A percentile compares a stretch with the other conserved stretches of the same genome.
Evolutionary conservation across 768 basidiomycete genomes (phyloP).

Genomic region (Boletus reticuloceps): DNA sequence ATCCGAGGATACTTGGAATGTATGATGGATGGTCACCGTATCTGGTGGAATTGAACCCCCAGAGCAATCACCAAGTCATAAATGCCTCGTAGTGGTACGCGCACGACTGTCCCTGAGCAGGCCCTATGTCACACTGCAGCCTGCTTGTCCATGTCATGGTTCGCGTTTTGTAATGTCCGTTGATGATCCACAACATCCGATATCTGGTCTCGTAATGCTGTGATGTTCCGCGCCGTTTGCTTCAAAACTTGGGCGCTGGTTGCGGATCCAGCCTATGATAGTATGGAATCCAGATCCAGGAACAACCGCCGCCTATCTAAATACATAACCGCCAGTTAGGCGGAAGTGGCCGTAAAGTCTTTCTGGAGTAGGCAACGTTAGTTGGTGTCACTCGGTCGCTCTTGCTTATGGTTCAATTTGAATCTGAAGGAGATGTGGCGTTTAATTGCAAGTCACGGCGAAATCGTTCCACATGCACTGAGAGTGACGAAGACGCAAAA

Average conservation of each 20-base stretch:
- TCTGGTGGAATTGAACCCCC: too few relatives aligned
- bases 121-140: constrained; percentile 20
- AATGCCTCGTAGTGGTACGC: too few relatives aligned
- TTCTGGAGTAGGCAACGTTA: constrained; percentile 1
- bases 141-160: constrained; percentile 9
- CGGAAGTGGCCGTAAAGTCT: not conserved
- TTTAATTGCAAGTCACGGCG: constrained; percentile 14
- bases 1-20: too few relatives aligned
- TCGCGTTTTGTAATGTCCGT: constrained; percentile 25
- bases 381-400: not conserved
- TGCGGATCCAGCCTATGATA: not conserved
- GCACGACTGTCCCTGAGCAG: too few relatives aligned
- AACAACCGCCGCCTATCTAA: not conserved
- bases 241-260: not conserved
- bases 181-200: constrained; percentile 20
- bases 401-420: constrained; percentile 9
- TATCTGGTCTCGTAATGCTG: constrained; percentile 15
- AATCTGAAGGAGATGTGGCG: constrained; percentile 22
- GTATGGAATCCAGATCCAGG: constrained; percentile 1
- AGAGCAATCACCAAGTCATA: too few relatives aligned
- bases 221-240: constrained; percentile 1
- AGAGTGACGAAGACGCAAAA: not conserved
- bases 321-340: not conserved
- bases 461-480: not conserved
- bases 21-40: too few relatives aligned